phyloP scores from a whole-genome alignment of 2,329 filamentous ascomycete species.

The Chrysoporthe deuterocubensis region DNA sequence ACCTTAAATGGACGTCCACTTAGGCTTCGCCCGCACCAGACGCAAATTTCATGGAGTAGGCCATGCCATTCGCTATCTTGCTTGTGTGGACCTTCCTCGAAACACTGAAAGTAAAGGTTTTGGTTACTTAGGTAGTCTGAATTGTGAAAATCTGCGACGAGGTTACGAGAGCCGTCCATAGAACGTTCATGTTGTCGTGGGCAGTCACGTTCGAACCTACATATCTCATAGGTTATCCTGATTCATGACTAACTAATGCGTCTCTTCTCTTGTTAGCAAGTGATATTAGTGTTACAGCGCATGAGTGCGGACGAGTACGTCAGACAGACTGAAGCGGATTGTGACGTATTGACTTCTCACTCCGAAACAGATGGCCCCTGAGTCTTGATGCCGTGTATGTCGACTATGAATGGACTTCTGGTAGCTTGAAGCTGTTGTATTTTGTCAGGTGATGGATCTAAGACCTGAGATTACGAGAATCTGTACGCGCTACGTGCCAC shows the following conservation, averaged over 20 bases:
- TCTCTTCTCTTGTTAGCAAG: background rate
- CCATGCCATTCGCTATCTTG: too few relatives aligned
- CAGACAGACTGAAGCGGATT: background rate
- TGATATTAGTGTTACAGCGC: background rate
- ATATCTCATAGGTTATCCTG: background rate
- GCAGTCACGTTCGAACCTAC: background rate
- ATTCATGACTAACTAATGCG: background rate
- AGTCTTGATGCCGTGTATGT: background rate
- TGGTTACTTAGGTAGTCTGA: background rate
- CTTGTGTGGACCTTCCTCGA: too few relatives aligned
- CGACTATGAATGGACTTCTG: background rate
- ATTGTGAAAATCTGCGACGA: background rate
- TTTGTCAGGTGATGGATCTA: background rate
- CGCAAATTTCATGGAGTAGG: too few relatives aligned
- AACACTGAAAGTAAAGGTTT: too few relatives aligned
- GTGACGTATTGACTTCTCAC: background rate
- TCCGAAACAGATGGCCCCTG: background rate
- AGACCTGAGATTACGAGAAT: background rate
- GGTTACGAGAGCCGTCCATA: background rate
- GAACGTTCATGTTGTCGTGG: background rate
- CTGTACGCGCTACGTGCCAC: background rate
- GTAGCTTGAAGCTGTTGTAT: too few relatives aligned
- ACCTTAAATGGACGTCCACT: too few relatives aligned
- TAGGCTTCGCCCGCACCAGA: too few relatives aligned
- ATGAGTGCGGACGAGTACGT: background rate